phyloP scores from a whole-genome alignment of 2,329 filamentous ascomycete genomes.

The Annulohypoxylon truncatum region DNA sequence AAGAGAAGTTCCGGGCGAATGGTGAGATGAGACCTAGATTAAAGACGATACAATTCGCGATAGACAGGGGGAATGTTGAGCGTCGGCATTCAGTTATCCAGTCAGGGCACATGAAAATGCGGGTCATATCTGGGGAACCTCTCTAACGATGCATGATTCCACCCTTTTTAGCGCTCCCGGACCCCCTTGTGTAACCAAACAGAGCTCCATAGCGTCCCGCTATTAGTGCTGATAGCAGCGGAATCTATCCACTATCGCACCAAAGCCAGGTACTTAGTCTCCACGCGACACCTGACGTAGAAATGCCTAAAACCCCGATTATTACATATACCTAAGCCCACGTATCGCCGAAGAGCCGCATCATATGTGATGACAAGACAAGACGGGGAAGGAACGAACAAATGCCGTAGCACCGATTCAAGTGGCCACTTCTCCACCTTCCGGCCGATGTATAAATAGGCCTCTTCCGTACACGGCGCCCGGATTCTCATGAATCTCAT shows the following conservation, averaged over 20 bases:
- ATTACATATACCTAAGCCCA: background rate
- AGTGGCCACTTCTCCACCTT: background rate
- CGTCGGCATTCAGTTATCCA: background rate
- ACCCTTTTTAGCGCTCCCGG: constrained; percentile 25
- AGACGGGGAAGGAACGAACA: constrained; percentile 3
- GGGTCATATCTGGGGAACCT: constrained; percentile 4
- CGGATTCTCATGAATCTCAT: background rate
- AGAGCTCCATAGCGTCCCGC: constrained; percentile 22
- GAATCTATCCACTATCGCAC: background rate
- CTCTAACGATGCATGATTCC: constrained; percentile 8
- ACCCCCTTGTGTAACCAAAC: constrained; percentile 12
- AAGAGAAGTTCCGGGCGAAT: constrained; percentile 19
- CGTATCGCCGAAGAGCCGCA: constrained; percentile 34
- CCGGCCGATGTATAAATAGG: constrained; percentile 23
- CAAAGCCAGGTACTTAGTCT: background rate
- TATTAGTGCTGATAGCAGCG: constrained; percentile 27
- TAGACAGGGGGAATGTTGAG: background rate
- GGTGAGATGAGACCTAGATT: constrained; percentile 9
- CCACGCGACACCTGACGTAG: constrained; percentile 4
- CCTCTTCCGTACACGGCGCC: constrained; percentile 1
- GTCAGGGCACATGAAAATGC: background rate
- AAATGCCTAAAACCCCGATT: background rate
- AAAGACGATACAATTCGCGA: constrained; percentile 28
- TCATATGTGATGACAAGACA: constrained; percentile 6
- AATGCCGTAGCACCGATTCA: constrained; percentile 15